Evolutionary conservation across 257 asterid genomes (phyloP), one percentile per base, ranked within the genome.

Genomic region (Solanum pennellii): DNA sequence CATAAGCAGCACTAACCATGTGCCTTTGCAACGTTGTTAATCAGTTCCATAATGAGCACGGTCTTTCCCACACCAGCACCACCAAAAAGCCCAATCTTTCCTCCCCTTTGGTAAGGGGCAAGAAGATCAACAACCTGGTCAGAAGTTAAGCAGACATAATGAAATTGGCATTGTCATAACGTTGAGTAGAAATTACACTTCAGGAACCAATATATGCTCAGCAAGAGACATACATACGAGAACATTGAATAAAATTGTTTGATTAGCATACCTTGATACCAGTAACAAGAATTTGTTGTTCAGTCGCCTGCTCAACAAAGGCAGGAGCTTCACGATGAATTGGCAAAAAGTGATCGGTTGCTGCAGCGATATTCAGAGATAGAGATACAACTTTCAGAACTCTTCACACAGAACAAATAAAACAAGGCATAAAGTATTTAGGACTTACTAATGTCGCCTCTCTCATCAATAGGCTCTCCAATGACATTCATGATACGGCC

Each of bases 31-130:
- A 96, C 96, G 18, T 96, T 96, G 94, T 96, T 96, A 75, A 96
- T 96, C 92, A 96, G 92, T 84, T 96, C 99, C 99, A 96, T 96
- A 86, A 95, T 96, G 92, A 96, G 99, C 66, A 96, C 98, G 7
- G 99, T 96, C 91, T 96, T 95, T 39, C 99, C 99, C 1, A 96
- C 99, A 83, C 99, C 99, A 87, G 99, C 99, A 91, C 99, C 99
- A 84, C 99, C 99, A 89, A 96, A 96, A 9, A 96, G 94, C 69
- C 99, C 99, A 92, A 96, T 96, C 93, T 96, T 96, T 42, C 99
- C 99, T 93, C 99, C 99, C 91, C 94, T 96, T 93, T 96, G 99
- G 95, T 96, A 96, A 18, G 99, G 99, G 14, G 99, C 99, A 88
- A 96, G 99, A 87, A 96, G 95, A 90, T 96, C 99, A 23, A 96